Evolutionary conservation across 2,329 filamentous ascomycete genomes (phyloP), one percentile per base, ranked within the genome.

Genomic region (Onygenales sp.): DNA sequence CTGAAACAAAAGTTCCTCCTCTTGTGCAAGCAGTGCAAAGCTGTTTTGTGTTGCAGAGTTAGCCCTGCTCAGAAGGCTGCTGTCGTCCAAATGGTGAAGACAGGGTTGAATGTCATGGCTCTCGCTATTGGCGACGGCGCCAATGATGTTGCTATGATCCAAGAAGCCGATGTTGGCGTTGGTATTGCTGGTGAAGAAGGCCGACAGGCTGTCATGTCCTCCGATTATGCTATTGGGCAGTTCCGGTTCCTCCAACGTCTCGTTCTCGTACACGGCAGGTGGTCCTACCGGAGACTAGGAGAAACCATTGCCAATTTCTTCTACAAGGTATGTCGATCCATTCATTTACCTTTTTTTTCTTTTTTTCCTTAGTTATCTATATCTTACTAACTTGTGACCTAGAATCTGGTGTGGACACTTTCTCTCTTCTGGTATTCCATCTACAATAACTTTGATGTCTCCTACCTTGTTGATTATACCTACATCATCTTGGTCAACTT

Each of bases 221-320:
- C 91, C 2, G 91, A 96, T 68, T 96, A 95, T 66, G 90, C 90
- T 50, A 94, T 96, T 66, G 91, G 88, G 1, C 91, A 96, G 70
- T 96, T 96, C 76, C 82, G 89, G 42, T 96, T 88, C 74, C 76
- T 96, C 50, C 85, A 90, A 62, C 79, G 91, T 52, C 77, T 96
- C 56, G 81, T 96, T 33, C 80, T 96, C 17, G 90, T 96, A 4
- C 91, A 96, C 66, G 91, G 91, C 54, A 83, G 91, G 54, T 96
- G 91, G 88, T 95, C 90, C n/a, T 98, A 98, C 73, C 83, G 92
- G 51, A 84, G 93, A 62, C 75, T 98, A 68, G 89, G 86, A 33
- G 93, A 98, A 74, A 88, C 86, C 46, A 96, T 94, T 64, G 89
- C 90, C 69, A 98, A 98, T 70, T 98, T 98, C 79, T 98, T 98